Base-by-base conservation (phyloP, 495 filamentous ascomycete species). In the Aspergillus cavernicola region DNA sequence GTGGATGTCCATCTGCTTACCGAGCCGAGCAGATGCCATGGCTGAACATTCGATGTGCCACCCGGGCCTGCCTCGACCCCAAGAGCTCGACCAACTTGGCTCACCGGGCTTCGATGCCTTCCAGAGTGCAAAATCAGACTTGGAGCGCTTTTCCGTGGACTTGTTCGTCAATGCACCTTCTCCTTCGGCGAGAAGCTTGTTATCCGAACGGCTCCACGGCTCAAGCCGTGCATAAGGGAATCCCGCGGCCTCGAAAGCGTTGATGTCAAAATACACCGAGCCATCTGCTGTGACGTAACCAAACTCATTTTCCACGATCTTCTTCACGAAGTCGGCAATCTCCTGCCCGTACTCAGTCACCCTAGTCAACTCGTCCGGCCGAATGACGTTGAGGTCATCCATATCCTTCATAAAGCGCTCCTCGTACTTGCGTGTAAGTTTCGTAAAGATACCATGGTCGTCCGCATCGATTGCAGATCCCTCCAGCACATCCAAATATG, bases 41-140 rank as follows among this genome's bases (percentile, higher is more conserved):
- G 89, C 92, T 1, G 88, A 93, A 81, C 93, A 98, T 73, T 98
- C 92, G 56, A 98, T 97, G 67, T 97, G 93, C 93, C 90, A 97
- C 13, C 93, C 93, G 0, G 93, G 93, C 16, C 93, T 78, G 22
- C 92, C 92, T 40, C 81, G 74, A 8, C 92, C 90, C 92, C 93
- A 98, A 5, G 80, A 80, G 59, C 85, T 90, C 10, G 82, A 71
- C 93, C 93, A 98, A 54, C 80, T 86, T 1, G 93, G 93, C 73
- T 98, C 93, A 32, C 93, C 92, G 4, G 87, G 81, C 70, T 95
- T 97, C 0, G 85, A 90, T 32, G 87, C 81, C 71, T 98, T 98
- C 92, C 92, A 96, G 4, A 97, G 75, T 2, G 91, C 93, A 69
- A 98, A 98, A 63, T 98, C 92, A 3, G 84, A 83, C 2, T 81